phyloP scores from a whole-genome alignment of 495 filamentous ascomycete species.

The Hypoxylon subgilvum region DNA sequence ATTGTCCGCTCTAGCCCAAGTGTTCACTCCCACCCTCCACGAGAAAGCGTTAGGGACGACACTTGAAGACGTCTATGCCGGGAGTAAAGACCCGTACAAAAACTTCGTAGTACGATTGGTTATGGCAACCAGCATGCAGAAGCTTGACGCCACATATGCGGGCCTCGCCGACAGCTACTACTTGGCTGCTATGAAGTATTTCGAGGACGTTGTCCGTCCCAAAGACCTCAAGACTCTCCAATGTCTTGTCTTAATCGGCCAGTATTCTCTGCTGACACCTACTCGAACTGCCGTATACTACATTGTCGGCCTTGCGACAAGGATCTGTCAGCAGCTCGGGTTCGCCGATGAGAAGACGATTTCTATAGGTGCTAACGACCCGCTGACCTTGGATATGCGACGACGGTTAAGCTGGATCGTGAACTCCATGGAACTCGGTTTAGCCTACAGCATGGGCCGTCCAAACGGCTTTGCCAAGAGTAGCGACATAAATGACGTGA shows the following conservation, averaged over 20 bases:
- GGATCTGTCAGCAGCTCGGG: slow-evolving; percentile 84
- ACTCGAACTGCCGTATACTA: slow-evolving; percentile 90
- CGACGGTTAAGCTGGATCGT: slow-evolving; percentile 86
- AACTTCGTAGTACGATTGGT: slow-evolving; percentile 89
- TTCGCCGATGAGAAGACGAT: slow-evolving; percentile 87
- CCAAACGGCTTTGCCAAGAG: slow-evolving; percentile 80
- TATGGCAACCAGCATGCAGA: slow-evolving; percentile 90
- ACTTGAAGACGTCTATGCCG: slow-evolving; percentile 77
- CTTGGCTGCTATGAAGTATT: slow-evolving; percentile 77
- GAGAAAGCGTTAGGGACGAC: slow-evolving; percentile 78
- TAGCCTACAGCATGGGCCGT: slow-evolving; percentile 84
- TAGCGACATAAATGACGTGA: slow-evolving; percentile 79
- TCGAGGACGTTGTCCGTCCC: slow-evolving; percentile 75
- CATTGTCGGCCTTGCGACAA: slow-evolving; percentile 82
- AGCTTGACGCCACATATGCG: slow-evolving; percentile 76
- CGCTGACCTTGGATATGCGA: slow-evolving; percentile 83
- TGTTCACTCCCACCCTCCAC: slow-evolving; percentile 82
- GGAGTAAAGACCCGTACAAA: slow-evolving; percentile 75
- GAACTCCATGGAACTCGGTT: slow-evolving; percentile 80
- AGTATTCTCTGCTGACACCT: slow-evolving; percentile 90
- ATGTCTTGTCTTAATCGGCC: slow-evolving; percentile 82
- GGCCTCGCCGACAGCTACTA: slow-evolving; percentile 92
- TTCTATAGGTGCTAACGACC: slow-evolving; percentile 56
- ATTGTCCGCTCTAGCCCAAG: slow-evolving; percentile 66
- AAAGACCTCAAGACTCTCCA: slow-evolving; percentile 91